Conservation (phyloP, 129 eudicot species). For the Artemisia annua region DNA sequence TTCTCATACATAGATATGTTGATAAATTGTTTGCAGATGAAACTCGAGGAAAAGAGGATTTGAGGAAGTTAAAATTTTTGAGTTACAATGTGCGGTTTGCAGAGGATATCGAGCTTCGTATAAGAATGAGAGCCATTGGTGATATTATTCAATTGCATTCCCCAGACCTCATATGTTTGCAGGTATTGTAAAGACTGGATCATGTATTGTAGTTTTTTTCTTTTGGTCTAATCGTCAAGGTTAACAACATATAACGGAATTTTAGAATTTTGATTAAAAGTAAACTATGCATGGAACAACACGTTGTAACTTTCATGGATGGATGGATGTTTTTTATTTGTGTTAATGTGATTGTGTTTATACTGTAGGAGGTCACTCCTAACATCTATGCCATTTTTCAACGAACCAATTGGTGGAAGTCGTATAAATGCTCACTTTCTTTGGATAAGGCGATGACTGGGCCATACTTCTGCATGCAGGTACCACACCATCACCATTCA, state of each 20-base stretch:
- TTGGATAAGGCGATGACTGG: slow-evolving; percentile 41
- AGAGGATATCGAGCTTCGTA: slow-evolving; percentile 70
- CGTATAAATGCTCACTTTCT: slow-evolving; percentile 72
- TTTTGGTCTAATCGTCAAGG: too few species aligned
- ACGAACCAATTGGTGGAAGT: slow-evolving; percentile 81
- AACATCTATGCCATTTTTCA: slow-evolving; percentile 57
- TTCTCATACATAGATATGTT: slow-evolving; percentile 3
- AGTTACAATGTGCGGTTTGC: slow-evolving; percentile 92
- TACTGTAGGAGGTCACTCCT: slow-evolving; percentile 83
- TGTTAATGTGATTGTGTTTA: not conserved
- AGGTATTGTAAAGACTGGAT: slow-evolving; percentile 39
- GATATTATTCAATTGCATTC: slow-evolving; percentile 68
- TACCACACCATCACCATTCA: not conserved
- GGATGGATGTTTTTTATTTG: not conserved
- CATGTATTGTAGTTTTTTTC: too few species aligned
- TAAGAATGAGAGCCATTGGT: slow-evolving; percentile 84
- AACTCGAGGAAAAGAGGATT: slow-evolving; percentile 18
- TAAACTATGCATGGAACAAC: not conserved
- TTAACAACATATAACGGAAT: not conserved
- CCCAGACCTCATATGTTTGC: slow-evolving; percentile 86
- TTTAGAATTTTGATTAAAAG: not conserved
- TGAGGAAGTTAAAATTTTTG: slow-evolving; percentile 56
- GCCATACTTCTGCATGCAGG: slow-evolving; percentile 92
- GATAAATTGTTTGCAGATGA: slow-evolving; percentile 27
- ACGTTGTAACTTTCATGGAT: not conserved